Percentiles rank a stretch among this genome's conserved stretches.
Conservation (phyloP, 2,329 filamentous ascomycete species). For the Mycosphaerella sp. region DNA sequence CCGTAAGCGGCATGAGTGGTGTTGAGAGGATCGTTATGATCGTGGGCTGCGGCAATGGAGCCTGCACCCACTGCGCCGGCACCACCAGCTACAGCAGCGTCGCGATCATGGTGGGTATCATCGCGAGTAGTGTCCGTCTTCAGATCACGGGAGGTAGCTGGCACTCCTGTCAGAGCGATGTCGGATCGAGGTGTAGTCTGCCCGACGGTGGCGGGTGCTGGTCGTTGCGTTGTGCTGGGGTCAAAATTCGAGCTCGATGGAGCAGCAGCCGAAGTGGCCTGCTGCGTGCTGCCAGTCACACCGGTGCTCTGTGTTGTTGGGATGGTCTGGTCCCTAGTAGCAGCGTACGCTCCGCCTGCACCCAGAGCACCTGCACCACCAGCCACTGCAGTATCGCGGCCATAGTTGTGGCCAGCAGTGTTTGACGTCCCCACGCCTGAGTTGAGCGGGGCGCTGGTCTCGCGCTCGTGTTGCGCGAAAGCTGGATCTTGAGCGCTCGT, state of each 20-base stretch:
- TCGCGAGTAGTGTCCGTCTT: neutral
- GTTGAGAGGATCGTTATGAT: neutral
- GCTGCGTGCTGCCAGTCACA: neutral
- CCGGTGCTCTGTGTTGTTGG: neutral
- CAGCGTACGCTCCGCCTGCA: neutral
- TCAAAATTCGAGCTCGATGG: neutral
- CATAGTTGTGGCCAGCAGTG: neutral
- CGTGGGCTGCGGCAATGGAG: constrained; percentile 10
- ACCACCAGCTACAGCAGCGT: constrained; percentile 31
- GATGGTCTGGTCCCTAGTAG: neutral
- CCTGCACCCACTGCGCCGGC: constrained; percentile 31
- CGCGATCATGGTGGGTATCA: constrained; percentile 27
- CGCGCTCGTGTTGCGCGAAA: too few species aligned
- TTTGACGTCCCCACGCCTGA: neutral
- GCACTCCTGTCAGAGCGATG: constrained; percentile 1
- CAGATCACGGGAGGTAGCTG: neutral
- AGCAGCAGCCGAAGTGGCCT: neutral
- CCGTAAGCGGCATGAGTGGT: constrained; percentile 15
- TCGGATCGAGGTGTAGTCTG: neutral
- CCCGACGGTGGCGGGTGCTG: neutral
- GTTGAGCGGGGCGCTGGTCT: neutral
- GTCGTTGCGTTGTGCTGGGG: neutral
- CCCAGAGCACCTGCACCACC: constrained; percentile 22
- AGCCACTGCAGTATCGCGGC: constrained; percentile 20
- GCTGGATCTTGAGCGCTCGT: neutral